Conservation (phyloP, 768 basidiomycete species). For the Imleria badia region DNA sequence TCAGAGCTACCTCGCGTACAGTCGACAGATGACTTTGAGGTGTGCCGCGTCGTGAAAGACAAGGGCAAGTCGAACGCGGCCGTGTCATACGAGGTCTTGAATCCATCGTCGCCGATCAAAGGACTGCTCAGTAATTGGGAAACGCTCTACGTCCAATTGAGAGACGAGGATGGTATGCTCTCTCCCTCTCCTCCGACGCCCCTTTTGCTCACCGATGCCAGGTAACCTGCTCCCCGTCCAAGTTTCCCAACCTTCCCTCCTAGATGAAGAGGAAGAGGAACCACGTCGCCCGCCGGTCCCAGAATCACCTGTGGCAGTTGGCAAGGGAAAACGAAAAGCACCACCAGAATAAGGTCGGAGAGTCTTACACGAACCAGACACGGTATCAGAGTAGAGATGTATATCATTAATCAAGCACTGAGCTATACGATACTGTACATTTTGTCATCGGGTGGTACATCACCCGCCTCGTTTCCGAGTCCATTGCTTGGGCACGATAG, state of each 20-base stretch:
- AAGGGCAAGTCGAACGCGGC: conserved; percentile 46
- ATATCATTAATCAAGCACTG: conserved; percentile 10
- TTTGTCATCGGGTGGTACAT: not conserved
- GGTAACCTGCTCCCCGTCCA: conserved; percentile 61
- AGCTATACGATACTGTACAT: conserved; percentile 16
- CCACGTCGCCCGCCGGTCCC: conserved; percentile 30
- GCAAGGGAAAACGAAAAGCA: conserved; percentile 69
- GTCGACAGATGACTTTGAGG: conserved; percentile 55
- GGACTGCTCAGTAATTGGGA: conserved; percentile 65
- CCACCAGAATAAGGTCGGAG: conserved; percentile 24
- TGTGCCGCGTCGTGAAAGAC: conserved; percentile 55
- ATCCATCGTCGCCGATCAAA: conserved; percentile 44
- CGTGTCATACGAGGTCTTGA: conserved; percentile 48
- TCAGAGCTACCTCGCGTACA: conserved; percentile 35
- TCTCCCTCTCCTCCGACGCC: not conserved
- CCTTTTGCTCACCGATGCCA: conserved; percentile 23
- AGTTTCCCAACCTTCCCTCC: conserved; percentile 54
- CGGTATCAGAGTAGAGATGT: not conserved
- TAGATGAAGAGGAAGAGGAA: conserved; percentile 62
- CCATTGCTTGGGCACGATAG: conserved; percentile 58
- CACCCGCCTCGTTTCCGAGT: conserved; percentile 23
- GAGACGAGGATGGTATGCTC: conserved; percentile 52
- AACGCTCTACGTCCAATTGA: conserved; percentile 64
- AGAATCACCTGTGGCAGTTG: conserved; percentile 20
- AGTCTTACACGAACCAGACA: not conserved